Evolutionary conservation across 768 basidiomycete species (phyloP).

Genomic region (Tylopilus subfusipes): DNA sequence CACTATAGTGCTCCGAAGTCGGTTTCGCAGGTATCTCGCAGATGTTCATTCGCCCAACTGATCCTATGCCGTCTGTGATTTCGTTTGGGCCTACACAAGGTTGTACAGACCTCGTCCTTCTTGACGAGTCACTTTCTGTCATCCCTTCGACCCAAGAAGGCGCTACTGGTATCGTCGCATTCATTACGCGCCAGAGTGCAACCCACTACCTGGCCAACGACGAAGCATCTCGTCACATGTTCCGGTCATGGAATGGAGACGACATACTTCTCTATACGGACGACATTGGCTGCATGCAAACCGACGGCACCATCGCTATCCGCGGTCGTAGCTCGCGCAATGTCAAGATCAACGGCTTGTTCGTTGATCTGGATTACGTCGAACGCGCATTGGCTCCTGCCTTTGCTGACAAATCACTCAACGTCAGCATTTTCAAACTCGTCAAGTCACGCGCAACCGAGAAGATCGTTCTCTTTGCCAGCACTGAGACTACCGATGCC

Average conservation of each 20-base stretch:
- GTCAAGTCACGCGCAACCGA: slow-evolving; percentile 25
- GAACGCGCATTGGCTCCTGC: slow-evolving; percentile 24
- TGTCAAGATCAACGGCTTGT: slow-evolving; percentile 29
- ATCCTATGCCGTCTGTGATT: too few relatives aligned
- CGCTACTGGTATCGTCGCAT: slow-evolving; percentile 27
- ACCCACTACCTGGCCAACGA: too few relatives aligned
- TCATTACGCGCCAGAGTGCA: slow-evolving; percentile 26
- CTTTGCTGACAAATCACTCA: slow-evolving; percentile 17
- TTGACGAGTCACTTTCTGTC: too few relatives aligned
- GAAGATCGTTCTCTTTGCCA: slow-evolving; percentile 27
- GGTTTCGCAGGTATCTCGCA: slow-evolving; percentile 30
- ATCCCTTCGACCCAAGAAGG: slow-evolving; percentile 16
- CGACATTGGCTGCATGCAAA: slow-evolving; percentile 26
- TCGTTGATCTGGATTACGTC: slow-evolving; percentile 28
- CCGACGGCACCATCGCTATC: slow-evolving; percentile 27
- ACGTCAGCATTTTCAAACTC: slow-evolving; percentile 27
- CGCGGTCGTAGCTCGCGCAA: slow-evolving; percentile 28
- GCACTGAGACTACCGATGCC: slow-evolving; percentile 15
- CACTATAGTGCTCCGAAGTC: too few relatives aligned
- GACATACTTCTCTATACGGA: too few relatives aligned
- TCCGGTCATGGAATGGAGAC: slow-evolving; percentile 26
- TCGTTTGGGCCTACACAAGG: too few relatives aligned
- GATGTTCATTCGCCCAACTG: slow-evolving; percentile 27
- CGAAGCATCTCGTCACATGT: too few relatives aligned
- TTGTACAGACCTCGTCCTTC: too few relatives aligned